Conservation (phyloP, 2,329 filamentous ascomycete species). For the Epichloe uncinata region DNA sequence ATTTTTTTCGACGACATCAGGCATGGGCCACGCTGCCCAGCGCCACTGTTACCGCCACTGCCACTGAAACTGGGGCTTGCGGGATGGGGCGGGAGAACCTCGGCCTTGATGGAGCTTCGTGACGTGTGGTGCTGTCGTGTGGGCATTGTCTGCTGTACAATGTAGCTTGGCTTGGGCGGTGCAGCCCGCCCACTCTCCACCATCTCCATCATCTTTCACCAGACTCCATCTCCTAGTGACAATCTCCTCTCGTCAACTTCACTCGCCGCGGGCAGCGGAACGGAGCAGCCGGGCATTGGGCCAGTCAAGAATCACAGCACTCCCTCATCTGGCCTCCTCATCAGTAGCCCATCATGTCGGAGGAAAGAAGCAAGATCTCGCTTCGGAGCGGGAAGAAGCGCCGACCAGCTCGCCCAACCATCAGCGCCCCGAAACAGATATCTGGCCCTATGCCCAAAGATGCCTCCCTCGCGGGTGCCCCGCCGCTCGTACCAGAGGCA, state of each 20-base stretch:
- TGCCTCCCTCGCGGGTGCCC: constrained; percentile 21
- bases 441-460: constrained; percentile 45
- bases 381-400: constrained; percentile 47
- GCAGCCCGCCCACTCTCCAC: not conserved
- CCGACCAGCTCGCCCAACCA: constrained; percentile 32
- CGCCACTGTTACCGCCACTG: not conserved
- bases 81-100: too few relatives aligned
- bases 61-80: too few relatives aligned
- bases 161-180: not conserved
- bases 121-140: too few relatives aligned
- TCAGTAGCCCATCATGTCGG: constrained; percentile 35
- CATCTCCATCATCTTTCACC: not conserved
- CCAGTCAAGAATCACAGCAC: not conserved
- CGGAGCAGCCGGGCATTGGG: not conserved
- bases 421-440: constrained; percentile 51
- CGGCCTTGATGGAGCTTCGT: too few relatives aligned
- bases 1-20: constrained; percentile 8
- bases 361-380: constrained; percentile 48
- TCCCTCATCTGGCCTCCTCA: not conserved
- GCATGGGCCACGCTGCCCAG: not conserved
- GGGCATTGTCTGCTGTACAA: too few relatives aligned
- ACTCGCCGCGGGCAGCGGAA: not conserved
- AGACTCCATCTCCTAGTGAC: not conserved
- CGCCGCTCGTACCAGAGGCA: constrained; percentile 12
- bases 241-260: not conserved